These are phyloP conservation scores for Erysimum cheiri DNA, from an alignment of 441 rosid species.

Conservation along the genomic window DNA sequence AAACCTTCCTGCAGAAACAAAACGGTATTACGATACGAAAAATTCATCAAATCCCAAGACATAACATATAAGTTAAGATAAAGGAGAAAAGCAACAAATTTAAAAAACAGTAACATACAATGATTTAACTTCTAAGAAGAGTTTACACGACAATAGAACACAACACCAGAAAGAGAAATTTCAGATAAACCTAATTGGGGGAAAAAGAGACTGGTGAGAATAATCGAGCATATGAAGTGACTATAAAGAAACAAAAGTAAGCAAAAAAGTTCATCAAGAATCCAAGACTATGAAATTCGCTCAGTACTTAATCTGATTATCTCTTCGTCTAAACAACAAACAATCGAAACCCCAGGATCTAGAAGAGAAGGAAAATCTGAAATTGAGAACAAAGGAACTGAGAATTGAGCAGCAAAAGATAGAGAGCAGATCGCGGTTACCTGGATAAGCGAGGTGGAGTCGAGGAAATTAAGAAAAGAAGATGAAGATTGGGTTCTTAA, in stretches of 20 bases:
- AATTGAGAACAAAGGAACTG: conserved; percentile 3
- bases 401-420: background rate
- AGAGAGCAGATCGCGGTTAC: conserved; percentile 30
- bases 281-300: background rate
- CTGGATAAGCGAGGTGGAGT: conserved; percentile 20
- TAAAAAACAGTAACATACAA: background rate
- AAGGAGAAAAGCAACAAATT: background rate
- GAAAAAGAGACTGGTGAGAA: background rate
- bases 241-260: background rate
- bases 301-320: background rate
- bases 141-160: background rate
- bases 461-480: conserved; percentile 1
- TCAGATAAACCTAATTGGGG: background rate
- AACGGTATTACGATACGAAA: conserved; percentile 13
- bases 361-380: background rate
- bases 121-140: conserved; percentile 9
- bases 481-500: conserved; percentile 28
- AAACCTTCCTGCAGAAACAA: conserved; percentile 33
- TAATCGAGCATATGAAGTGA: background rate
- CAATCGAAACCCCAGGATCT: conserved; percentile 9
- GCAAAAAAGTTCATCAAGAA: background rate
- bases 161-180: background rate
- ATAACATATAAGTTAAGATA: conserved; percentile 19
- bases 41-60: conserved; percentile 6
- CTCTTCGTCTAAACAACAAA: background rate